phyloP scores from a whole-genome alignment of 2,329 filamentous ascomycete genomes.

The Trichoderma atroviride region DNA sequence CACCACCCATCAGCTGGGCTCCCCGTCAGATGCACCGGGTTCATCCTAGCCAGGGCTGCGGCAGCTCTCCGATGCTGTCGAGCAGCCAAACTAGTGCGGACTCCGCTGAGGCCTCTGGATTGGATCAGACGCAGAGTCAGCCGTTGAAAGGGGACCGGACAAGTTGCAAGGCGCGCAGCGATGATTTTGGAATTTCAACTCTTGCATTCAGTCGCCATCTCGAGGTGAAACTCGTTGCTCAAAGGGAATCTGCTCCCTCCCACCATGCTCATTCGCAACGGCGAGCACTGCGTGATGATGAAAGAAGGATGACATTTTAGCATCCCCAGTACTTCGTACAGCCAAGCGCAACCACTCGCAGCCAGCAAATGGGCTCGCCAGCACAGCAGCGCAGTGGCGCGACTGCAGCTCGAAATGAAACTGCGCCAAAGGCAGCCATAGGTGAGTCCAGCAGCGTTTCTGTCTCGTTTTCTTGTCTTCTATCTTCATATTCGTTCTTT shows the following conservation, averaged over 20 bases:
- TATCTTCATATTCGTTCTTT: background rate
- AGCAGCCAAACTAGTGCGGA: conserved; percentile 12
- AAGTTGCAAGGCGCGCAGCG: background rate
- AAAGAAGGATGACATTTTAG: conserved; percentile 18
- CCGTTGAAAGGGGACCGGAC: conserved; percentile 16
- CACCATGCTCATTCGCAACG: background rate
- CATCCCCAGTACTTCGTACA: background rate
- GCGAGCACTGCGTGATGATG: background rate
- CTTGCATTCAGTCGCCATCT: background rate
- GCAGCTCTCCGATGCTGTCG: conserved; percentile 5
- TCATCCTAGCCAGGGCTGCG: conserved; percentile 19
- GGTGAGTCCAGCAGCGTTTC: conserved; percentile 7
- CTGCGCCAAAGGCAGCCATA: conserved; percentile 16
- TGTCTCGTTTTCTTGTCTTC: background rate
- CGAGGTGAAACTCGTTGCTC: background rate
- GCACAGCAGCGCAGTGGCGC: conserved; percentile 17
- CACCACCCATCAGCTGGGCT: background rate
- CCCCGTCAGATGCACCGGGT: conserved; percentile 18
- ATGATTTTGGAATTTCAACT: background rate
- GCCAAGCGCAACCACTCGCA: background rate
- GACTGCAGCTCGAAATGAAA: conserved; percentile 12
- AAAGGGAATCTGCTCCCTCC: background rate
- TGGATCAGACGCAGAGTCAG: conserved; percentile 15
- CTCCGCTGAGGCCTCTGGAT: conserved; percentile 17
- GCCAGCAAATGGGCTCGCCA: conserved; percentile 17